Base-by-base conservation (phyloP, 192 early-diverging fungal species). In the Coemansia sp. region DNA sequence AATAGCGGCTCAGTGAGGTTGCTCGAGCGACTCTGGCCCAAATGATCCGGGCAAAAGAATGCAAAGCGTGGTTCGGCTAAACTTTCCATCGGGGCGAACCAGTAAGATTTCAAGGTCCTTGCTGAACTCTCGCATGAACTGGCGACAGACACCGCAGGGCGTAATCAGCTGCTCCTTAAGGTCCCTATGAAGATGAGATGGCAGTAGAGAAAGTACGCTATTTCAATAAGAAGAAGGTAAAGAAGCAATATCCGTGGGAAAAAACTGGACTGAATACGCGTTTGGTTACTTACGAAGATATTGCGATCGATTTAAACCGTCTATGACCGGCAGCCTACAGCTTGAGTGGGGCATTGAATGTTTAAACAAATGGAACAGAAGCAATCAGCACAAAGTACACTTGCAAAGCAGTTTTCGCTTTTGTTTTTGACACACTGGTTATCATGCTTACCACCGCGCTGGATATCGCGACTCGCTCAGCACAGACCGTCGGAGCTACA, bases 391-490 rank as follows among this genome's bases (percentile, higher is more conserved):
- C n/a, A n/a, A n/a, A n/a, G n/a, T n/a, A n/a, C n/a, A n/a, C n/a
- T n/a, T n/a, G n/a, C n/a, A n/a, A n/a, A n/a, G n/a, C n/a, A n/a
- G n/a, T n/a, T n/a, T n/a, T n/a, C n/a, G 4, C 16, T 42, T 42
- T 42, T 42, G n/a, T 42, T 42, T 4, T 42, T 4, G 39, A 42
- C 16, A 18, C 11, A 10, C 34, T 14, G n/a, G n/a, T n/a, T n/a
- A 53, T 22, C 22, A 22, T 13, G 60, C 79, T 72, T 85, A 91
- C 88, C 58, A 97, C 88, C 23, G 93, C 95, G 65, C 93, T 95
- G 10, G 88, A 85, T 67, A 92, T 86, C 4, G 93, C 93, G 16
- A 92, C 93, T 39, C 93, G 83, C 76, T 97, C 95, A 42, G 92
- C 95, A 65, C 95, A 97, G 55, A 94, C 90, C 29, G 91, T 85